Evolutionary conservation across 352 stramenopile species (phyloP).

Genomic region (Phytophthora parvispora): DNA sequence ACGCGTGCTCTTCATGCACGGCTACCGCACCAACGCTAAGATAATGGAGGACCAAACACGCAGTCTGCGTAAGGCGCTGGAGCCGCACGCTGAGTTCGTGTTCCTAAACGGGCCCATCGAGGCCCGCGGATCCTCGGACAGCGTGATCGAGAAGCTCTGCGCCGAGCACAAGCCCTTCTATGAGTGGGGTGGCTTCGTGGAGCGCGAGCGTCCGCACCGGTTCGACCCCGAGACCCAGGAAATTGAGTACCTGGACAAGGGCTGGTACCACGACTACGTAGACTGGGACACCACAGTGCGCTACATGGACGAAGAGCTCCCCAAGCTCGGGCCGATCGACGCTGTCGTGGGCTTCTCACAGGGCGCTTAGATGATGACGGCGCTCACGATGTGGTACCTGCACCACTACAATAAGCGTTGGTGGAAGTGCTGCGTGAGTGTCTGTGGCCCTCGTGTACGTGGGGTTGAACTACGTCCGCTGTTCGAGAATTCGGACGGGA

Average conservation of each 20-base stretch:
- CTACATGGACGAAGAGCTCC: constrained; percentile 59
- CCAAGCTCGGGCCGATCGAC: constrained; percentile 60
- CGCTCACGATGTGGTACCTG: constrained; percentile 57
- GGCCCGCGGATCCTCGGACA: constrained; percentile 52
- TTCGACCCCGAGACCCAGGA: constrained; percentile 26
- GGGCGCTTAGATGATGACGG: constrained; percentile 56
- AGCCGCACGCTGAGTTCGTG: constrained; percentile 60
- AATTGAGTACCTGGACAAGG: constrained; percentile 33
- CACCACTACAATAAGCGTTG: constrained; percentile 34
- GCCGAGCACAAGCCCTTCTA: constrained; percentile 58
- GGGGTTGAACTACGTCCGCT: constrained; percentile 32
- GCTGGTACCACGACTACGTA: constrained; percentile 60
- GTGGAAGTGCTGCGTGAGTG: constrained; percentile 67
- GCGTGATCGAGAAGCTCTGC: constrained; percentile 57
- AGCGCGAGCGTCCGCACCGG: constrained; percentile 32
- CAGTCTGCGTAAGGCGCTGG: constrained; percentile 50
- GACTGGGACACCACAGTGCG: constrained; percentile 54
- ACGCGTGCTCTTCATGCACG: constrained; percentile 73
- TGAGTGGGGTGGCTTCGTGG: constrained; percentile 49
- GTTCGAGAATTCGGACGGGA: constrained; percentile 50
- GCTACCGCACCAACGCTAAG: constrained; percentile 61
- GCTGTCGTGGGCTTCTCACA: constrained; percentile 81
- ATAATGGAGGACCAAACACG: constrained; percentile 69
- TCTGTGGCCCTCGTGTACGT: constrained; percentile 43
- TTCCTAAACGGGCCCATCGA: constrained; percentile 64